These are phyloP conservation scores for Boletus pseudo-olivaceus DNA, from an alignment of 768 basidiomycete genomes.

Conservation along the genomic window DNA sequence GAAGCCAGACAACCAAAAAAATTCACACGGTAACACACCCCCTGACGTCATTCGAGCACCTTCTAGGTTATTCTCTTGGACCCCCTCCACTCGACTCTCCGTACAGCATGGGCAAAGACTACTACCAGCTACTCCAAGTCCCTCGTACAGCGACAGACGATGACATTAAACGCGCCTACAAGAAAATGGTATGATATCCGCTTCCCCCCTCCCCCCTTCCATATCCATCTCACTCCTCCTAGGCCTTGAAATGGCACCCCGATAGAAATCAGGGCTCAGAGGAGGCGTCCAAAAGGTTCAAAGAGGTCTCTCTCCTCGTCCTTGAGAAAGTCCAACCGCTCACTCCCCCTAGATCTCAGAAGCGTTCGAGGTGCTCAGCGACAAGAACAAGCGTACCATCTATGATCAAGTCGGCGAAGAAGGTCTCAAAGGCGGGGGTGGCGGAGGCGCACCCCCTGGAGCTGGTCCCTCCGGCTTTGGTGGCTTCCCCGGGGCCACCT, in stretches of 20 bases:
- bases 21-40: background rate
- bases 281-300: conserved; percentile 85
- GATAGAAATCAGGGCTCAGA: conserved; percentile 87
- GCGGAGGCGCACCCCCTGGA: conserved; percentile 53
- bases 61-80: conserved; percentile 32
- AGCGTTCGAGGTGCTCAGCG: conserved; percentile 92
- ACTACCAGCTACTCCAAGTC: conserved; percentile 82
- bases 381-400: conserved; percentile 76
- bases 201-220: background rate
- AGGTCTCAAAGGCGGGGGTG: conserved; percentile 76
- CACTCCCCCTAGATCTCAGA: conserved; percentile 66
- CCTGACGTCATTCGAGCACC: conserved; percentile 29
- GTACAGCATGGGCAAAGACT: conserved; percentile 66
- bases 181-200: conserved; percentile 68
- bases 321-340: background rate
- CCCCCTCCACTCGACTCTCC: background rate
- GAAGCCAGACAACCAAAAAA: background rate
- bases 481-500: conserved; percentile 46
- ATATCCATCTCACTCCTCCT: conserved; percentile 11
- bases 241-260: conserved; percentile 94
- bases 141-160: conserved; percentile 72
- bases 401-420: conserved; percentile 97
- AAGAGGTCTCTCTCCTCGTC: conserved; percentile 57
- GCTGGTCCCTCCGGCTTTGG: conserved; percentile 42
- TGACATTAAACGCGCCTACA: conserved; percentile 91